phyloP scores from a whole-genome alignment of 371 early-diverging fungal genomes.

The Mucor mucedo region DNA sequence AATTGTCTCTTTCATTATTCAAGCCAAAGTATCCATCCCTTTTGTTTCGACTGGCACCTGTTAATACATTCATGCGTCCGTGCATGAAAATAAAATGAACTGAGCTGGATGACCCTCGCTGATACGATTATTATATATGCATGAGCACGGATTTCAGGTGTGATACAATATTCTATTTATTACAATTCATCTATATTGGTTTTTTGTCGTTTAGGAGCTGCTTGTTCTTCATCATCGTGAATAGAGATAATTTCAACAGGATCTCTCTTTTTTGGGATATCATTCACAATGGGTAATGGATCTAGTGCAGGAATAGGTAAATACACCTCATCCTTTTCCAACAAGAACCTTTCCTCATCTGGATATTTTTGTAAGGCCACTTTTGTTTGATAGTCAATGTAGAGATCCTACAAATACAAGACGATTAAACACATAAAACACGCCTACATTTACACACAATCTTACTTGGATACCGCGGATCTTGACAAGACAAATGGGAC shows the following conservation, averaged over 20 bases:
- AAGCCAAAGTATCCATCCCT: no score
- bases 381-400: conserved; percentile 31
- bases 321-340: conserved; percentile 13
- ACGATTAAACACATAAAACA: background rate
- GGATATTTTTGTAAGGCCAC: conserved; percentile 23
- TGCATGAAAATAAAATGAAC: no score
- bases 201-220: background rate
- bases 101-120: no score
- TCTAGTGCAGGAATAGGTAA: background rate
- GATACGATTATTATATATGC: no score
- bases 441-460: background rate
- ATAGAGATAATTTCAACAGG: conserved; percentile 3
- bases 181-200: no score
- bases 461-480: conserved; percentile 37
- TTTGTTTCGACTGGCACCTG: no score
- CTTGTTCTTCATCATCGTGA: conserved; percentile 10
- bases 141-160: no score
- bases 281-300: background rate
- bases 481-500: conserved; percentile 33
- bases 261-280: background rate
- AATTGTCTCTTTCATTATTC: no score
- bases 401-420: conserved; percentile 24
- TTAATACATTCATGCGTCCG: no score
- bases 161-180: background rate
- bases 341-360: conserved; percentile 24